phyloP scores from a whole-genome alignment of 495 filamentous ascomycete species.

The Trichocladium uniseriatum region DNA sequence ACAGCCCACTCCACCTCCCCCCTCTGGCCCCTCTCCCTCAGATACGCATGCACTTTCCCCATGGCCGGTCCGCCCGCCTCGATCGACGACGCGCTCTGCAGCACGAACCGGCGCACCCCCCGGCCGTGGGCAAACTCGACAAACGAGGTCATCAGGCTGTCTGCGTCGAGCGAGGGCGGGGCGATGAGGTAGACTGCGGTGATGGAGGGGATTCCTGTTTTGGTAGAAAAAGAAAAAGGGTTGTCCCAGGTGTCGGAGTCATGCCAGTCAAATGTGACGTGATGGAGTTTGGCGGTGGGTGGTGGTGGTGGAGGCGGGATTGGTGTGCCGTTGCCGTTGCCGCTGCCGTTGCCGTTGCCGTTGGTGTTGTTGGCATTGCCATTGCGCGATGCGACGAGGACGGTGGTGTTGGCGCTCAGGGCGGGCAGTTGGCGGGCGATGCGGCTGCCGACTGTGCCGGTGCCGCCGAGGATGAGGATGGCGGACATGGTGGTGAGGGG shows the following conservation, averaged over 20 bases:
- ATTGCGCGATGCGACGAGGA: conserved; percentile 35
- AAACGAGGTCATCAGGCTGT: conserved; percentile 27
- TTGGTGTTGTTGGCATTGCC: conserved; percentile 8
- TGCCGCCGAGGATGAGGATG: conserved; percentile 41
- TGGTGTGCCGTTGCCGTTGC: neutral
- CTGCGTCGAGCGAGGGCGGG: conserved; percentile 19
- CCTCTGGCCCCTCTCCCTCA: conserved; percentile 30
- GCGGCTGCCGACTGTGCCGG: conserved; percentile 38
- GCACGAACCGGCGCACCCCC: conserved; percentile 35
- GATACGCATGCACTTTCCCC: conserved; percentile 30
- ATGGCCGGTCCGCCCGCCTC: conserved; percentile 30
- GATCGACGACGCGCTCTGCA: conserved; percentile 32
- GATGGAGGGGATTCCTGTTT: conserved; percentile 1
- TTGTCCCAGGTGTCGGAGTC: conserved; percentile 32
- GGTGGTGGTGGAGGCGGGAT: neutral
- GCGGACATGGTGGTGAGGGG: neutral
- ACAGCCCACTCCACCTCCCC: conserved; percentile 37
- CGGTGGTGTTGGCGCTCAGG: conserved; percentile 17
- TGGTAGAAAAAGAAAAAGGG: conserved; percentile 18
- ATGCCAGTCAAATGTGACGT: conserved; percentile 41
- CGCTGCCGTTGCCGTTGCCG: too few species aligned
- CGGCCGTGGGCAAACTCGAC: conserved; percentile 30
- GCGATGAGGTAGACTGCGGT: conserved; percentile 33
- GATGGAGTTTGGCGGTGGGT: conserved; percentile 2
- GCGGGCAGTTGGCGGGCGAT: conserved; percentile 31